Evolutionary conservation across 164 flowering plant species (phyloP).

Genomic region (Malania oleifera): DNA sequence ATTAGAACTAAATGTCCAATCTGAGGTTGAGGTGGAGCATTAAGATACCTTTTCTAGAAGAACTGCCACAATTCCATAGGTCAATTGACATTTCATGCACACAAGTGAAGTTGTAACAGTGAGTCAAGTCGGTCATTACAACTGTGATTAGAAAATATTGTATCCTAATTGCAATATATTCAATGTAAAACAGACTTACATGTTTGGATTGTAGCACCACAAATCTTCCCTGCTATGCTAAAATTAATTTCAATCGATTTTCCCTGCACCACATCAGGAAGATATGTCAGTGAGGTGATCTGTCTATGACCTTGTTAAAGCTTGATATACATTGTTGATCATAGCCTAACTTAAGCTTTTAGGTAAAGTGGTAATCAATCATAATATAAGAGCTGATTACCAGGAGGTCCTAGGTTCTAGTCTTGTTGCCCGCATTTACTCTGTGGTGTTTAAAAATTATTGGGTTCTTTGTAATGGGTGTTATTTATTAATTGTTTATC

Average conservation of each 20-base stretch:
- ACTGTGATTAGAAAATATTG: background rate
- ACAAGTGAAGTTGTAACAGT: background rate
- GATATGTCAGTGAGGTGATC: background rate
- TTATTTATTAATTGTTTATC: no score
- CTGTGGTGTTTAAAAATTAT: no score
- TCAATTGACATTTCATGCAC: slow-evolving; percentile 1
- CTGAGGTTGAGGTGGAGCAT: slow-evolving; percentile 3
- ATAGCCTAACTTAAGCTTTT: no score
- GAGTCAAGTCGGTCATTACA: slow-evolving; percentile 12
- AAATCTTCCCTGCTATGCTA: slow-evolving; percentile 58
- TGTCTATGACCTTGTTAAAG: no score
- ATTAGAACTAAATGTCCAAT: slow-evolving; percentile 1
- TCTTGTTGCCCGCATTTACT: no score
- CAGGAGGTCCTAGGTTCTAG: no score
- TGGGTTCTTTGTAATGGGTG: no score
- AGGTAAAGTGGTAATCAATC: no score
- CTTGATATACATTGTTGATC: no score
- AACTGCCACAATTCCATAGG: slow-evolving; percentile 32
- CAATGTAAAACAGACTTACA: slow-evolving; percentile 49
- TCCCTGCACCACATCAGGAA: slow-evolving; percentile 50
- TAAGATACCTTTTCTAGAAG: slow-evolving; percentile 79
- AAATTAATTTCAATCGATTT: slow-evolving; percentile 84
- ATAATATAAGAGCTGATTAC: no score
- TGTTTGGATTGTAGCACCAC: slow-evolving; percentile 81
- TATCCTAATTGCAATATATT: background rate